A percentile compares a stretch with the other conserved stretches of the same genome.
Evolutionary conservation across 2,329 filamentous ascomycete species (phyloP).

Genomic region (Ceratocystis smalleyi): DNA sequence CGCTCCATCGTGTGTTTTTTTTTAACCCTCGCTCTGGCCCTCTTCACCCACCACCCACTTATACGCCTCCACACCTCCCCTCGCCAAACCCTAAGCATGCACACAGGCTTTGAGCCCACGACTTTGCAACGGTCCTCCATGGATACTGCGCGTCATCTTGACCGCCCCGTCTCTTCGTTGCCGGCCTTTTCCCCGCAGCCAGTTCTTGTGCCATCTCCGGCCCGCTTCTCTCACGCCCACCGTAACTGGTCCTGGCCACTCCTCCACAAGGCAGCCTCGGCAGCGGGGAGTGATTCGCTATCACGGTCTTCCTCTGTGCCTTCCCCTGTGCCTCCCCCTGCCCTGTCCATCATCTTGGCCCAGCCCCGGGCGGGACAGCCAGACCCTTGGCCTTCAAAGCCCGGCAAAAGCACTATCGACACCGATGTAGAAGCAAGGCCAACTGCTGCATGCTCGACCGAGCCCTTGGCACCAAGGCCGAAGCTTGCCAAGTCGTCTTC

Average conservation of each 20-base stretch:
- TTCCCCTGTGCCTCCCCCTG: neutral
- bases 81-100: slow-evolving; percentile 1
- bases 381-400: neutral
- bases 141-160: neutral
- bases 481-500: neutral
- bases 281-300: neutral
- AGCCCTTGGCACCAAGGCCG: neutral
- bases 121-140: neutral
- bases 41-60: neutral
- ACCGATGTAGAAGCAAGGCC: neutral
- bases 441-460: neutral
- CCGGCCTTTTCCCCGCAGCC: neutral
- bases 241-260: slow-evolving; percentile 4
- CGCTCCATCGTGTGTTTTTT: neutral
- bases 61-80: neutral
- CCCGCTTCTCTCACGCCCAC: neutral
- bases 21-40: neutral
- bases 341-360: neutral
- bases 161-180: neutral
- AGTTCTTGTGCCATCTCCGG: neutral
- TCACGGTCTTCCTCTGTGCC: neutral
- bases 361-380: neutral
- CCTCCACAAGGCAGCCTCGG: neutral
- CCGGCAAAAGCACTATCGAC: neutral
- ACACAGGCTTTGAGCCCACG: neutral